Percentiles rank a stretch among this genome's conserved stretches.
phyloP scores from a whole-genome alignment of 441 rosid species.

The Jatropha podagrica region DNA sequence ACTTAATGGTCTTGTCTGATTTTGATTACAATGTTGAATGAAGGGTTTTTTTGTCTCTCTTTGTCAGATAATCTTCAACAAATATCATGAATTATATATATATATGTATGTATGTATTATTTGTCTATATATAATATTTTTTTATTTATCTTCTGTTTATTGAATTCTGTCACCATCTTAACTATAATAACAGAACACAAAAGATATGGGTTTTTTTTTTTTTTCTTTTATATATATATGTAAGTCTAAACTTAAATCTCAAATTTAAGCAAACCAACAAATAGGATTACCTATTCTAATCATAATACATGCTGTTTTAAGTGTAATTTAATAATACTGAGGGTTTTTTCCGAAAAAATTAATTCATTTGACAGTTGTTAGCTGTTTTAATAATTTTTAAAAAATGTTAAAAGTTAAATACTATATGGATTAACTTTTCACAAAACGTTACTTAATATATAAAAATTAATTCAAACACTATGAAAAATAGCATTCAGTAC shows the following conservation, averaged over 20 bases:
- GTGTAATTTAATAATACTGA: too few relatives aligned
- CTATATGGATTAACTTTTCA: too few relatives aligned
- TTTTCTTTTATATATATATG: too few relatives aligned
- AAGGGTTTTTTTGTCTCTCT: constrained; percentile 13
- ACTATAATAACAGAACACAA: neutral
- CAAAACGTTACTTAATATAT: too few relatives aligned
- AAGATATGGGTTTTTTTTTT: too few relatives aligned
- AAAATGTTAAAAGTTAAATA: too few relatives aligned
- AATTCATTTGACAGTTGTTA: too few relatives aligned
- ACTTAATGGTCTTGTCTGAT: neutral
- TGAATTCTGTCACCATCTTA: neutral
- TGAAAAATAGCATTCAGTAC: too few relatives aligned
- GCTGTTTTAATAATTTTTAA: too few relatives aligned
- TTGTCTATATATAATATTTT: neutral
- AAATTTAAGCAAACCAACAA: neutral
- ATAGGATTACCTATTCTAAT: neutral
- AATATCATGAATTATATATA: neutral
- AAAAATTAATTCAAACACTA: too few relatives aligned
- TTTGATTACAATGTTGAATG: constrained; percentile 9
- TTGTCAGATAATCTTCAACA: constrained; percentile 9
- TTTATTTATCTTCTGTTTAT: neutral
- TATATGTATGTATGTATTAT: neutral
- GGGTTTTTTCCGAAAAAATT: too few relatives aligned
- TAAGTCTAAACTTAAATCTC: neutral
- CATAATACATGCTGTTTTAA: too few relatives aligned